Percentiles rank a stretch among this genome's conserved stretches.
These are phyloP conservation scores for Xerocomus tenax DNA, from an alignment of 1,284 basidiomycete genomes.

Conservation along the genomic window DNA sequence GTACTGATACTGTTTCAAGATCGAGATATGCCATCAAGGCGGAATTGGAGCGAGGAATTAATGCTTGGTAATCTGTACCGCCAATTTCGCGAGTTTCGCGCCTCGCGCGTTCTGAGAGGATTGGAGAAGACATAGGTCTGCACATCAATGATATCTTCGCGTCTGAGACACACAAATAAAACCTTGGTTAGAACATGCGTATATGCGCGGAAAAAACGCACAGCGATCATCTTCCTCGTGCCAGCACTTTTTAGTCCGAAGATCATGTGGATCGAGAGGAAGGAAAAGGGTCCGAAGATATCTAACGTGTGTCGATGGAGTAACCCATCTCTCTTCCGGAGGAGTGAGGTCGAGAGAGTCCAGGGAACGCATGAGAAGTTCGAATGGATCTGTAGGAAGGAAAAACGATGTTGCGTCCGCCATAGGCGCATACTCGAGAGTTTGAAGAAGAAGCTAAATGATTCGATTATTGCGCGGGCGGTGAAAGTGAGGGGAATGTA, in stretches of 20 bases:
- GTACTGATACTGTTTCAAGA: slow-evolving; percentile 18
- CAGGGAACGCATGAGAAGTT: slow-evolving; percentile 32
- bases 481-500: neutral
- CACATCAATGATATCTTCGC: slow-evolving; percentile 17
- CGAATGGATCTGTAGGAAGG: slow-evolving; percentile 45
- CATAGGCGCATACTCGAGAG: slow-evolving; percentile 37
- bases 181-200: slow-evolving; percentile 12
- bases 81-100: slow-evolving; percentile 34
- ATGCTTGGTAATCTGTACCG: slow-evolving; percentile 12
- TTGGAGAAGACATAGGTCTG: slow-evolving; percentile 34
- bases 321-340: slow-evolving; percentile 41
- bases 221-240: slow-evolving; percentile 27
- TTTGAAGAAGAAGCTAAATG: slow-evolving; percentile 38
- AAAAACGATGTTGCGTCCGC: slow-evolving; percentile 43
- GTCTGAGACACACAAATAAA: slow-evolving; percentile 19
- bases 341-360: slow-evolving; percentile 29
- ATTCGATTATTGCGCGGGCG: slow-evolving; percentile 6
- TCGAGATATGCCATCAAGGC: slow-evolving; percentile 15
- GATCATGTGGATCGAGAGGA: slow-evolving; percentile 19
- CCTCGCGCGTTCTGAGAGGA: slow-evolving; percentile 34
- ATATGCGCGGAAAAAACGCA: slow-evolving; percentile 18
- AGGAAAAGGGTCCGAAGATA: slow-evolving; percentile 33
- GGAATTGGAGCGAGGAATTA: slow-evolving; percentile 24
- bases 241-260: slow-evolving; percentile 32
- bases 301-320: slow-evolving; percentile 31